Evolutionary conservation across 495 filamentous ascomycete genomes (phyloP).

Genomic region (Penicillium parvum): DNA sequence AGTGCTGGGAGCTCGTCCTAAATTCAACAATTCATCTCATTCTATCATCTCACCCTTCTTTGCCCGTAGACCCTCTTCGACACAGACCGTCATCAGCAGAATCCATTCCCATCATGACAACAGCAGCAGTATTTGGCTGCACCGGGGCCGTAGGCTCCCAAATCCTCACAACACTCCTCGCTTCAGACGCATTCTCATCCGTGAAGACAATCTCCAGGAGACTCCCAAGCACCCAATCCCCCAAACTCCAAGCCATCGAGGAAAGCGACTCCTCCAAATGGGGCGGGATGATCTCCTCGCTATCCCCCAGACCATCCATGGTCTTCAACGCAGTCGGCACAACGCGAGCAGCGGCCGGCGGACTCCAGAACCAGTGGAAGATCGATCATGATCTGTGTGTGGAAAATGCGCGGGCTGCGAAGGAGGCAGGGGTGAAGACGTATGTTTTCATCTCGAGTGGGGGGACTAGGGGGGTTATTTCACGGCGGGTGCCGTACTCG

Average conservation of each 20-base stretch:
- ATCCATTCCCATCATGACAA: conserved; percentile 34
- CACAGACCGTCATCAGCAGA: too few relatives aligned
- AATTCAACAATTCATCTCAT: too few relatives aligned
- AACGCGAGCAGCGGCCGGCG: conserved; percentile 40
- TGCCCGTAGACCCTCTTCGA: too few relatives aligned
- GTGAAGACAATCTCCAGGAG: conserved; percentile 58
- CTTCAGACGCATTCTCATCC: conserved; percentile 33
- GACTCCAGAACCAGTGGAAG: conserved; percentile 43
- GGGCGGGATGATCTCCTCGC: conserved; percentile 25
- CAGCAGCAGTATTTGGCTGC: conserved; percentile 50
- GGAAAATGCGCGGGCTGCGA: conserved; percentile 45
- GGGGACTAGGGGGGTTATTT: conserved; percentile 27
- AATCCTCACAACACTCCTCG: conserved; percentile 53
- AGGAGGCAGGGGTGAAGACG: conserved; percentile 43
- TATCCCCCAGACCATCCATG: conserved; percentile 33
- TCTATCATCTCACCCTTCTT: too few relatives aligned
- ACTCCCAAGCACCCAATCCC: conserved; percentile 36
- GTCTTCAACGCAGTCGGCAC: conserved; percentile 49
- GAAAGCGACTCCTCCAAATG: conserved; percentile 34
- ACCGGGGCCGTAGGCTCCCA: conserved; percentile 55
- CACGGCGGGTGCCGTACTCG: conserved; percentile 27
- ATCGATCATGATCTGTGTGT: conserved; percentile 50
- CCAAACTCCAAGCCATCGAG: conserved; percentile 43
- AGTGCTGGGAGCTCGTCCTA: too few relatives aligned
- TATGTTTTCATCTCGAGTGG: conserved; percentile 47